A percentile compares a stretch with the other conserved stretches of the same genome.
These are phyloP conservation scores for Sporothrix protearum DNA, from an alignment of 2,329 filamentous ascomycete genomes.

Conservation along the genomic window DNA sequence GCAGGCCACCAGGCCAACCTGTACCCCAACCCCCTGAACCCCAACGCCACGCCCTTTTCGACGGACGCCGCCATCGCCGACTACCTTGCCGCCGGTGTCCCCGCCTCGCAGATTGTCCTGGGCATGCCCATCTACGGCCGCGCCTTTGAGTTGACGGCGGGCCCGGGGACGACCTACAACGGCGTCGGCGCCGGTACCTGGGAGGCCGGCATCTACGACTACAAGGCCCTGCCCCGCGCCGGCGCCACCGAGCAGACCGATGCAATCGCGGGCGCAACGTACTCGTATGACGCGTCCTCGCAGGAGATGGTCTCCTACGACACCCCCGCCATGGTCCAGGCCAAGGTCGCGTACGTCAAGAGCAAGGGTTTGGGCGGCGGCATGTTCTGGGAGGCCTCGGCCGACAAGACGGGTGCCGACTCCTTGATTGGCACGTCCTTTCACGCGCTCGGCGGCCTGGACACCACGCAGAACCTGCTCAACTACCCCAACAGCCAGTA, in stretches of 20 bases:
- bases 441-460: constrained; percentile 43
- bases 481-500: constrained; percentile 54
- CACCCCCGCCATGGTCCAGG: constrained; percentile 55
- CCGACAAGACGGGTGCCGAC: constrained; percentile 56
- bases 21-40: constrained; percentile 52
- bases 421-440: constrained; percentile 57
- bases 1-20: constrained; percentile 72
- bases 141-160: constrained; percentile 61
- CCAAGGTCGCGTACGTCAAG: constrained; percentile 65
- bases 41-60: constrained; percentile 64
- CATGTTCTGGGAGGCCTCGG: constrained; percentile 84
- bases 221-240: constrained; percentile 66
- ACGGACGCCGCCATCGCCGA: constrained; percentile 61
- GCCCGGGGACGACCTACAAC: constrained; percentile 59
- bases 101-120: constrained; percentile 64
- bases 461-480: constrained; percentile 48
- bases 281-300: constrained; percentile 61
- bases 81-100: constrained; percentile 62
- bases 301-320: constrained; percentile 70
- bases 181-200: constrained; percentile 66
- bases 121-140: constrained; percentile 80
- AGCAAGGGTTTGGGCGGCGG: constrained; percentile 63
- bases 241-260: constrained; percentile 60
- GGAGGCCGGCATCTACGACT: constrained; percentile 76
- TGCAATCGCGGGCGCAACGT: constrained; percentile 57